These are phyloP conservation scores for Suillus alpinus DNA, from an alignment of 768 basidiomycete species.

Conservation along the genomic window DNA sequence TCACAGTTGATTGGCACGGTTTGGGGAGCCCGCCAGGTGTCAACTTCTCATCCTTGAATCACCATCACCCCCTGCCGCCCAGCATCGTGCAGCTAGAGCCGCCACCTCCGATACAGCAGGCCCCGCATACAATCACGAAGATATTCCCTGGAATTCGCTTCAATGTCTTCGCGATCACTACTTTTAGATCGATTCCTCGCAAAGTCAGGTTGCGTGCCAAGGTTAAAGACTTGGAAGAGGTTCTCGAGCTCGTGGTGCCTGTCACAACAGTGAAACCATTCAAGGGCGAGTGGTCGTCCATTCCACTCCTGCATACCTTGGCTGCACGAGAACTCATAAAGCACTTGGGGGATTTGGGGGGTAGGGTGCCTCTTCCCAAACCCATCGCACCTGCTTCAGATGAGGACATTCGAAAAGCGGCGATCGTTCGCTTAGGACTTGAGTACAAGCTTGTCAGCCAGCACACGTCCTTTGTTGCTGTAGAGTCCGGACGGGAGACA, in stretches of 20 bases:
- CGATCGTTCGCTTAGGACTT: slow-evolving; percentile 49
- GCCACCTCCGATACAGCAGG: slow-evolving; percentile 32
- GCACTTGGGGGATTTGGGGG: slow-evolving; percentile 39
- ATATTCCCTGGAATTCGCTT: slow-evolving; percentile 35
- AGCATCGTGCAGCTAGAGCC: slow-evolving; percentile 28
- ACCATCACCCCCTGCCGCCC: slow-evolving; percentile 18
- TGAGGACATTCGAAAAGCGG: slow-evolving; percentile 39
- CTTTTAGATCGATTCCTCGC: slow-evolving; percentile 20
- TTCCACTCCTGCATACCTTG: slow-evolving; percentile 48
- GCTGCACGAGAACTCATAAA: slow-evolving; percentile 55
- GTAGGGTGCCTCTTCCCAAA: slow-evolving; percentile 28
- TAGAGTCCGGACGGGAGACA: slow-evolving; percentile 35
- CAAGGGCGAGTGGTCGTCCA: slow-evolving; percentile 15
- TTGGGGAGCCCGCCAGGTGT: slow-evolving; percentile 13
- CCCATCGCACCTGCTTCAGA: slow-evolving; percentile 23
- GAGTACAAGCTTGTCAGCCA: slow-evolving; percentile 50
- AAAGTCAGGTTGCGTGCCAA: slow-evolving; percentile 27
- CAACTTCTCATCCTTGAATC: slow-evolving; percentile 6
- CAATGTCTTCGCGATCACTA: slow-evolving; percentile 32
- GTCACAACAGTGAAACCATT: slow-evolving; percentile 27
- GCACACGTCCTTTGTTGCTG: slow-evolving; percentile 57
- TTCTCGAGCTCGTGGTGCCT: slow-evolving; percentile 14
- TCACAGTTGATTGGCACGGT: slow-evolving; percentile 48
- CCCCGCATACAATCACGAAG: slow-evolving; percentile 27
- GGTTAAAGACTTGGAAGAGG: slow-evolving; percentile 21